Evolutionary conservation across 148 eudicot genomes (phyloP).

Genomic region (Talinum fruticosum): DNA sequence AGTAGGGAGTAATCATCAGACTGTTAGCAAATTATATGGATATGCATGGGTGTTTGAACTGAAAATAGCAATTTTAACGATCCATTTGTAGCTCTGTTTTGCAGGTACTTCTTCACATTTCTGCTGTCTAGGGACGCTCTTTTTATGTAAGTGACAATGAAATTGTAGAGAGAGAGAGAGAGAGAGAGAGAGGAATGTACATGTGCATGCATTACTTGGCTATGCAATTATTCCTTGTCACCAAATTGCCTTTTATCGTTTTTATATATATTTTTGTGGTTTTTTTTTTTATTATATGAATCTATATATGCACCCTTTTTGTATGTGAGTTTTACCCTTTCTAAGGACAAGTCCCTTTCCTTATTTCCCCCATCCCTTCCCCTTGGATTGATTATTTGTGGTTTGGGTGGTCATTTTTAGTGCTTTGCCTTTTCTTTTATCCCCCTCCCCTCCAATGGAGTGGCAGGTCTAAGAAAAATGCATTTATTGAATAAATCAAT

Average conservation of each 20-base stretch:
- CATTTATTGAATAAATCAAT: too few relatives aligned
- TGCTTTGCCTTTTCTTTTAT: not conserved
- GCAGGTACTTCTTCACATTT: constrained; percentile 22
- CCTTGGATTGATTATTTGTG: constrained; percentile 1
- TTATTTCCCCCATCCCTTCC: not conserved
- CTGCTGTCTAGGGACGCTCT: constrained; percentile 7
- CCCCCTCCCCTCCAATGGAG: too few relatives aligned
- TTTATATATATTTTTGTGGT: not conserved
- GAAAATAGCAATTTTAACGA: constrained; percentile 38
- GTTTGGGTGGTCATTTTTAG: not conserved
- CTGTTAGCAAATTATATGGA: not conserved
- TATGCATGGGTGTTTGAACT: constrained; percentile 25
- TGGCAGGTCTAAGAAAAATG: too few relatives aligned
- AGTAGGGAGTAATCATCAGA: constrained; percentile 18
- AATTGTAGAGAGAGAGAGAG: too few relatives aligned
- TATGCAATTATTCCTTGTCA: constrained; percentile 34
- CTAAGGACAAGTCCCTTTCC: constrained; percentile 33
- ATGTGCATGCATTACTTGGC: constrained; percentile 28
- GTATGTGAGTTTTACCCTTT: constrained; percentile 19
- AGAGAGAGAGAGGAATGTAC: not conserved
- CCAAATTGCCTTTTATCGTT: constrained; percentile 20
- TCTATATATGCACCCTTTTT: too few relatives aligned
- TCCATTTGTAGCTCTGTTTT: constrained; percentile 23
- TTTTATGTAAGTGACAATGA: not conserved
- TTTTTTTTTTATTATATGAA: too few relatives aligned